Conservation (phyloP, 192 early-diverging fungal genomes). For the Dimargaris cristalligena region DNA sequence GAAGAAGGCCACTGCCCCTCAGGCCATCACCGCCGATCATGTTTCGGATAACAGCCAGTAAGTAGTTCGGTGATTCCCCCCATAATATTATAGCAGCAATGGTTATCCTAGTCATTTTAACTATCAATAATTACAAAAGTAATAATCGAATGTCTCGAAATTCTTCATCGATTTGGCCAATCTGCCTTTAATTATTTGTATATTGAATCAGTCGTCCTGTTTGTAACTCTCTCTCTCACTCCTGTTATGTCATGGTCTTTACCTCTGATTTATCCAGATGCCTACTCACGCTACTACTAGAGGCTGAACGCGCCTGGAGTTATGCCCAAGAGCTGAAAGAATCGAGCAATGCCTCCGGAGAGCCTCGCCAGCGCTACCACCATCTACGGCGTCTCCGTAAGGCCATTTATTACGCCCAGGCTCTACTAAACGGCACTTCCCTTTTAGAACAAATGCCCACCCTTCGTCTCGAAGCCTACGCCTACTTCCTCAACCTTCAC, state of each 20-base stretch:
- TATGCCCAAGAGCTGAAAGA: slow-evolving; percentile 63
- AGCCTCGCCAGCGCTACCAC: slow-evolving; percentile 50
- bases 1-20: not conserved
- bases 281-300: slow-evolving; percentile 44
- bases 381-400: slow-evolving; percentile 39
- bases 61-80: not conserved
- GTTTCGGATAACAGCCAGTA: not conserved
- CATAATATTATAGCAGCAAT: not conserved
- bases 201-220: not conserved
- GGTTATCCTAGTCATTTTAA: not conserved
- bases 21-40: not conserved
- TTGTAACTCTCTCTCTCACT: not conserved
- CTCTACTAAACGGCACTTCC: slow-evolving; percentile 21
- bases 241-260: not conserved
- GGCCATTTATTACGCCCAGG: slow-evolving; percentile 33
- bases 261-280: slow-evolving; percentile 23
- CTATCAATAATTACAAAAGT: not conserved
- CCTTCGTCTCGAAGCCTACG: not conserved
- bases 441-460: not conserved
- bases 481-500: not conserved
- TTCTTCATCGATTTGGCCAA: not conserved
- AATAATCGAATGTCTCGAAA: not conserved
- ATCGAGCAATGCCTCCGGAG: slow-evolving; percentile 31
- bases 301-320: slow-evolving; percentile 57
- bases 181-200: not conserved